Percentiles rank a stretch among this genome's conserved stretches.
Conservation (phyloP, 257 asterid genomes). For the Plectranthus barbatus region DNA sequence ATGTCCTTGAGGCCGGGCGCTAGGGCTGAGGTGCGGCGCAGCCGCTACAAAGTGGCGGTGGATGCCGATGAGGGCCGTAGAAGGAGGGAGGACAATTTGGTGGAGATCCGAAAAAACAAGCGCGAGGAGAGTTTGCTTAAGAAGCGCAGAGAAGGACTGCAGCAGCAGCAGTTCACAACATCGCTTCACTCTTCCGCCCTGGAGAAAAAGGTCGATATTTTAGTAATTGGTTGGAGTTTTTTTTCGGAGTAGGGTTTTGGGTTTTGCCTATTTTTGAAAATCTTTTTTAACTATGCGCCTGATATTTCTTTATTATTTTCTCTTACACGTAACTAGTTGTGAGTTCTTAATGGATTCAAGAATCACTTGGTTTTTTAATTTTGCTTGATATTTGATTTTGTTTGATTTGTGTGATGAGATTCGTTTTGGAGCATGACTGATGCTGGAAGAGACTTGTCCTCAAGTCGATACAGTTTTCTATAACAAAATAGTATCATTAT, state of each 20-base stretch:
- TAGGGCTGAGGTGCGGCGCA: constrained; percentile 78
- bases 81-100: constrained; percentile 91
- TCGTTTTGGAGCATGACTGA: background rate
- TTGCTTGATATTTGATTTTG: background rate
- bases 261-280: background rate
- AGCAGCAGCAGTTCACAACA: constrained; percentile 45
- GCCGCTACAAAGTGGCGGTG: constrained; percentile 90
- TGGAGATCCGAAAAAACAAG: constrained; percentile 90
- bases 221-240: background rate
- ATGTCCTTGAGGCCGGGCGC: constrained; percentile 91
- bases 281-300: background rate
- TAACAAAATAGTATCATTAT: background rate
- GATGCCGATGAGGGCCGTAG: constrained; percentile 95
- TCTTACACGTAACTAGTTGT: background rate
- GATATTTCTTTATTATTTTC: background rate
- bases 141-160: constrained; percentile 86
- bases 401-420: background rate
- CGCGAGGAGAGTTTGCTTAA: constrained; percentile 85
- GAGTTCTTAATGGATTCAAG: background rate
- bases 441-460: background rate
- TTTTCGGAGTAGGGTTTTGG: background rate
- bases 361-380: background rate
- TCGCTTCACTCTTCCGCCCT: constrained; percentile 40
- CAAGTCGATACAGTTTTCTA: background rate
- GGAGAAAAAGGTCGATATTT: constrained; percentile 53